Evolutionary conservation across 2,329 filamentous ascomycete species (phyloP), one percentile per base, ranked within the genome.

Genomic region (Colletotrichum falcatum): DNA sequence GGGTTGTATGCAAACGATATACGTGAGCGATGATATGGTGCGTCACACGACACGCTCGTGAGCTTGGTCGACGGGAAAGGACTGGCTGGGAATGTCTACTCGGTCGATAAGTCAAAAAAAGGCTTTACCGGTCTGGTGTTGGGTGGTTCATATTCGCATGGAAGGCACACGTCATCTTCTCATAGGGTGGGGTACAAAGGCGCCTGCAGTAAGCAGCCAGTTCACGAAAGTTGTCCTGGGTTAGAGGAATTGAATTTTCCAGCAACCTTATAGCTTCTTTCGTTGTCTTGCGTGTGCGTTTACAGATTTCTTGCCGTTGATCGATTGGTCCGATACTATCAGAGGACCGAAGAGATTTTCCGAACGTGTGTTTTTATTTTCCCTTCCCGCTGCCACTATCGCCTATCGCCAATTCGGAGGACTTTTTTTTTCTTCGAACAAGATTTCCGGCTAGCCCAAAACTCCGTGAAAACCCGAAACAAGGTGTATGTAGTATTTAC

Each of bases 401-500:
- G 60, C 48, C 60, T 18, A 18, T 53, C 46, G 60, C 60, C 46
- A 35, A 62, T 53, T 62, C 37, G 28, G 49, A 54, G 60, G 60
- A 44, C 48, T 53, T 61, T 62, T 51, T 62, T 49, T 54, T 54
- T 49, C 8, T 44, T 42, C 30, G 33, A 62, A 54, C 30, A 48
- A 48, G 46, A 62, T 54, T 62, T 54, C 60, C 60, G 60, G 60
- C 60, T 62, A 54, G 26, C 60, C 60, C 26, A 44, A 54, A 62
- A 62, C 60, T 62, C 60, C 60, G 9, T 62, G 12, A 28, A 53
- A 53, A 30, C 5, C n/a, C n/a, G 46, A 53, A 30, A 42, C 18
- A 33, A 62, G 12, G 20, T 42, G 26, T 8, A 48, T 20, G 16
- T 53, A 23, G 35, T 71, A 68, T 83, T 84, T 90, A 94, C 85